Evolutionary conservation across 2,329 filamentous ascomycete species (phyloP), one percentile per base, ranked within the genome.

Genomic region (Saccharata proteae): DNA sequence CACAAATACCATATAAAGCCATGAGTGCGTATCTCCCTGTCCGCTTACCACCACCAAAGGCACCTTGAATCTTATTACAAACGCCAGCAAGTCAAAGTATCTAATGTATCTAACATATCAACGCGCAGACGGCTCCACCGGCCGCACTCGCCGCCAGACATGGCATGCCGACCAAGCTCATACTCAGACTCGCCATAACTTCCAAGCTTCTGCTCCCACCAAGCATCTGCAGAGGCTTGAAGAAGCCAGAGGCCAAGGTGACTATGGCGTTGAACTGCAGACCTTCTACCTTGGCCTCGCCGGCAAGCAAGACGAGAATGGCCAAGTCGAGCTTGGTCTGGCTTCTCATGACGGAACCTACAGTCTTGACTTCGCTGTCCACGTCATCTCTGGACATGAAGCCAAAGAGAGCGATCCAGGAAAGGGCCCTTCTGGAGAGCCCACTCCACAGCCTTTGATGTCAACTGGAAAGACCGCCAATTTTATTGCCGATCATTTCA

Each of bases 301-400:
- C 3, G 69, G 69, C 23, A 58, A 67, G 28, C 58, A 66, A 28
- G 52, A 59, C 2, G 59, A 69, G 18, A 59, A 69, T 35, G 58
- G 61, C 30, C 64, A 64, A 1, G 62, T 73, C 8, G 66, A 69
- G 4, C 62, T 82, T 15, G 74, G 77, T 10, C 60, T 85, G 29
- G 78, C 77, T 4, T 68, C 80, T 39, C 79, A 83, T 40, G 80
- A 86, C 47, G 72, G 73, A 5, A 76, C 77, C 4, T 86, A 86
- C 48, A 71, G 80, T 14, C 62, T 82, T 26, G 80, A 86, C 49
- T 85, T 79, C 46, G 69, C 70, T 4, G 67, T 80, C 40, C 67
- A 73, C 41, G 59, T 66, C n/a, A 59, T 80, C 26, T 32, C 31
- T 9, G 28, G 47, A 58, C 7, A 21, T n/a, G 7, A n/a, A 7